Evolutionary conservation across 495 filamentous ascomycete species (phyloP), one percentile per base, ranked within the genome.

Genomic region (Haplographium delicatum): DNA sequence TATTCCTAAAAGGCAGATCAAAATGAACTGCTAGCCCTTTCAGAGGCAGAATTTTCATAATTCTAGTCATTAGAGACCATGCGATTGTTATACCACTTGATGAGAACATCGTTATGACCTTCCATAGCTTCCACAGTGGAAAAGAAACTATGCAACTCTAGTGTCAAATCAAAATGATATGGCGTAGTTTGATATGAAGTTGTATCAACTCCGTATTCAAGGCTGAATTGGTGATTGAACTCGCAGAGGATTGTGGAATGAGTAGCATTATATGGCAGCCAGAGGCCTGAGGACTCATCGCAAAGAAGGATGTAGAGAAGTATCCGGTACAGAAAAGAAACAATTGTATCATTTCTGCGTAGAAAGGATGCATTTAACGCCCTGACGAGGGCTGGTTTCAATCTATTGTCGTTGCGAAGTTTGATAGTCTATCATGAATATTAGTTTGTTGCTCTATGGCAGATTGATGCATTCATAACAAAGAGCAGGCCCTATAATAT

Each of bases 251-350:
- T 25, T 4, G 10, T 34, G 15, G 16, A n/a, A 24, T 43, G 19
- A 26, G 18, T 31, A 13, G 13, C 28, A 31, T 31, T 31, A 13
- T 7, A 31, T 25, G 39, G 23, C 20, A 26, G 23, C 19, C 15
- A 24, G 23, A 28, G 9, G 8, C n/a, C 25, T 8, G 43, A 49
- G 20, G 8, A 15, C 4, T 49, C 38, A 2, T 13, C 5, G 20
- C 50, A 23, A 4, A 38, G 18, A 19, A 55, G 35, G 13, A 50
- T 10, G 41, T 38, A 11, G 8, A 25, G 52, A n/a, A 55, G 16
- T 7, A 55, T 16, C 1, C 52, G 52, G 23, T 35, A 55, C 1
- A 55, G 45, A 33, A 55, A 50, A 10, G 35, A 9, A n/a, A 50
- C 25, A 15, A 54, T 8, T 9, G 15, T 26, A 16, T 8, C 8